These are phyloP conservation scores for Exophiala xenobiotica DNA, from an alignment of 2,329 filamentous ascomycete species.

Conservation along the genomic window DNA sequence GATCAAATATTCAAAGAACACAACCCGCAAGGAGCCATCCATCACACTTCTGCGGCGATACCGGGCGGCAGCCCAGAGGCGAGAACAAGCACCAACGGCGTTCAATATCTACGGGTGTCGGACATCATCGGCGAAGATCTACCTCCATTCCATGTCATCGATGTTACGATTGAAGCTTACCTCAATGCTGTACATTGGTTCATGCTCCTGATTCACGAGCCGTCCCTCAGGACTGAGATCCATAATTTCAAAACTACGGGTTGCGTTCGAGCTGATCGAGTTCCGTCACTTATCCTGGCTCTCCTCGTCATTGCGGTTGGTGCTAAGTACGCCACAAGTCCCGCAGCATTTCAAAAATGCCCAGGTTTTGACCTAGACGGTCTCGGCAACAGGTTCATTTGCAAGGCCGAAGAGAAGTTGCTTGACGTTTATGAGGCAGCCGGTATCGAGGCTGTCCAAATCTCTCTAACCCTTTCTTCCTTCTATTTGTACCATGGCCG, in stretches of 20 bases:
- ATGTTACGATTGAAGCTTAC: slow-evolving; percentile 42
- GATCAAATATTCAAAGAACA: slow-evolving; percentile 24
- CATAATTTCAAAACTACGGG: slow-evolving; percentile 38
- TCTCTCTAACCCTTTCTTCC: slow-evolving; percentile 14
- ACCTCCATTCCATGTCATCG: slow-evolving; percentile 34
- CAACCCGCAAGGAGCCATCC: slow-evolving; percentile 9
- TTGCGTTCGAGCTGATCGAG: slow-evolving; percentile 36
- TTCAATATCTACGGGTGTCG: slow-evolving; percentile 16
- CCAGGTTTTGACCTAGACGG: slow-evolving; percentile 22
- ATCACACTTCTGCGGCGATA: slow-evolving; percentile 17
- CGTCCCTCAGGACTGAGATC: slow-evolving; percentile 37
- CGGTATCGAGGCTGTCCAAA: slow-evolving; percentile 29
- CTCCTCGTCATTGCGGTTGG: slow-evolving; percentile 41
- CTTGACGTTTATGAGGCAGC: slow-evolving; percentile 44
- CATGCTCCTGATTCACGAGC: slow-evolving; percentile 45
- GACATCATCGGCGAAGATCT: slow-evolving; percentile 34
- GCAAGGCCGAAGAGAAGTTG: slow-evolving; percentile 36
- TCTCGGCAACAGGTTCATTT: slow-evolving; percentile 13
- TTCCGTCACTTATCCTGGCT: slow-evolving; percentile 40
- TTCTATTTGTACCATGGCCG: slow-evolving; percentile 22
- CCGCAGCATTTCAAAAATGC: slow-evolving; percentile 17
- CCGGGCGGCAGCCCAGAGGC: slow-evolving; percentile 20
- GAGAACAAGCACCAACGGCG: slow-evolving; percentile 7
- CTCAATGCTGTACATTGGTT: slow-evolving; percentile 48
- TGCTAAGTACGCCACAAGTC: slow-evolving; percentile 39